Evolutionary conservation across 1,284 basidiomycete species (phyloP).

Genomic region (Ceratobasidium sp.): DNA sequence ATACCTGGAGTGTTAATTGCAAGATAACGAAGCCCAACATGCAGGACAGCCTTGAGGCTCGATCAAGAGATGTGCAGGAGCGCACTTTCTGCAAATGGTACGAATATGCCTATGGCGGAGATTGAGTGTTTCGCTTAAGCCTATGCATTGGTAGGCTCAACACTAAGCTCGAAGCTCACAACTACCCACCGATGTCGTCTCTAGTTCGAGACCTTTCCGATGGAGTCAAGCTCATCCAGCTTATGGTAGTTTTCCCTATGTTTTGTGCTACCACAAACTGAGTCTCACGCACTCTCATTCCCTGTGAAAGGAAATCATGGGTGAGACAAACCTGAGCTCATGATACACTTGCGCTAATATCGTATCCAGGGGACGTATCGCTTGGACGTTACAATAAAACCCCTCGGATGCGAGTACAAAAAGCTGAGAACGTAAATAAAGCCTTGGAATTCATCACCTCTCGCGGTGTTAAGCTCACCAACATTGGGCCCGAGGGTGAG

Average conservation of each 20-base stretch:
- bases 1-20: background rate
- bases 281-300: constrained; percentile 5
- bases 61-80: constrained; percentile 76
- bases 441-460: constrained; percentile 96
- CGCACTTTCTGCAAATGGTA: constrained; percentile 90
- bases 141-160: constrained; percentile 76
- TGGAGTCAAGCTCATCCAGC: constrained; percentile 92
- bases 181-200: constrained; percentile 90
- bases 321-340: constrained; percentile 56
- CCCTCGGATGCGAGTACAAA: constrained; percentile 93
- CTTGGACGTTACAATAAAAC: constrained; percentile 91
- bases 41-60: constrained; percentile 68
- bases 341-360: background rate
- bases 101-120: constrained; percentile 4
- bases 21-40: background rate
- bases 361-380: constrained; percentile 77
- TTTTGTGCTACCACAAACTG: background rate
- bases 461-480: constrained; percentile 94
- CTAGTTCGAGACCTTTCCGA: constrained; percentile 92
- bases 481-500: constrained; percentile 93
- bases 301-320: constrained; percentile 86
- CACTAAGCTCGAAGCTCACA: constrained; percentile 88
- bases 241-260: constrained; percentile 69
- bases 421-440: constrained; percentile 97
- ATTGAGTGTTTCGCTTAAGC: background rate